A percentile compares a stretch with the other conserved stretches of the same genome.
These are phyloP conservation scores for Plasmodium falciparum DNA, from an alignment of 169 alveolate species.

Conservation along the genomic window DNA sequence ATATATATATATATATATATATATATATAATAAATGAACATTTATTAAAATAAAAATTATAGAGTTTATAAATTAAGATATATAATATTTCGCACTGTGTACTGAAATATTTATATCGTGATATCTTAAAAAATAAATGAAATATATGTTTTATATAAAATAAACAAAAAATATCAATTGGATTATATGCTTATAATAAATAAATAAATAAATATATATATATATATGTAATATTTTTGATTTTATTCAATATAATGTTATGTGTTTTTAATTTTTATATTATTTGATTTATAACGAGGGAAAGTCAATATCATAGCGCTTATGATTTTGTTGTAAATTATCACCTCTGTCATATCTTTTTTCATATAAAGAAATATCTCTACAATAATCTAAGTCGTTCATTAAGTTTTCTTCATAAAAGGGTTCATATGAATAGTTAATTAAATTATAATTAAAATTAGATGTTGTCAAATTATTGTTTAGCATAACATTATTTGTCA, in stretches of 20 bases:
- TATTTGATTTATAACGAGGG: constrained; percentile 22
- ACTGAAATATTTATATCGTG: background rate
- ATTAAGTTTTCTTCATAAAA: background rate
- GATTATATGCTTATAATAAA: background rate
- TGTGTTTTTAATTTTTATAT: background rate
- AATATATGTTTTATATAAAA: background rate
- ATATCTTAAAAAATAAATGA: too few species aligned
- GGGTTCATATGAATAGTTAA: background rate
- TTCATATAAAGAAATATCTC: constrained; percentile 62
- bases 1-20: background rate
- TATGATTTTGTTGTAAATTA: constrained; percentile 3
- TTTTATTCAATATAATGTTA: background rate
- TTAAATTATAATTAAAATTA: constrained; percentile 6
- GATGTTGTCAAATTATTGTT: background rate
- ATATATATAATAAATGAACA: background rate
- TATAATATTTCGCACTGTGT: background rate
- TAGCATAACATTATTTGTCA: background rate
- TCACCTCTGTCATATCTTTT: constrained; percentile 30
- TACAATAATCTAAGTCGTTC: constrained; percentile 32
- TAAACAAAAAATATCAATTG: constrained; percentile 1
- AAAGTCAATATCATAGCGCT: constrained; percentile 47
- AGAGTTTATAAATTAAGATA: background rate
- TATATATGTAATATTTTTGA: background rate
- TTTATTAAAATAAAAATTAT: too few species aligned
- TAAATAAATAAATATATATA: background rate